phyloP scores from a whole-genome alignment of 805 yeast genomes.

The Nakazawaea molendinolei region DNA sequence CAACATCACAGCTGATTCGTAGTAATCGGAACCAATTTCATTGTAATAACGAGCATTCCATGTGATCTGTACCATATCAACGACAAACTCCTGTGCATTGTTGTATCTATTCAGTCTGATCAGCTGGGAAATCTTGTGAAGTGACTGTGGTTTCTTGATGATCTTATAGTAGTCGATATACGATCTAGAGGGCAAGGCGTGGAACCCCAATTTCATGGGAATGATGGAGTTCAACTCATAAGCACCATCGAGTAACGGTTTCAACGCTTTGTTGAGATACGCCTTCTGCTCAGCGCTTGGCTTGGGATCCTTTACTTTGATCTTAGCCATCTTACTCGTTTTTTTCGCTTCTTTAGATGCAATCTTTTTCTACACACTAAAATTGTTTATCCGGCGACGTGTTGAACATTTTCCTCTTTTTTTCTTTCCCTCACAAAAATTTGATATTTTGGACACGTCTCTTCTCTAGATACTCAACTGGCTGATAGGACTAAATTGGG shows the following conservation, averaged over 20 bases:
- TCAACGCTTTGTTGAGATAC: constrained; percentile 11
- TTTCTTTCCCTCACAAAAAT: no score
- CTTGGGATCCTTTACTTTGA: constrained; percentile 10
- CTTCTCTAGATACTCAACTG: no score
- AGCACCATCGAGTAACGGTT: constrained; percentile 11
- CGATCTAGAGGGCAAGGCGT: constrained; percentile 67
- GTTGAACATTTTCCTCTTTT: no score
- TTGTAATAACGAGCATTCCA: constrained; percentile 90
- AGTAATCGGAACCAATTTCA: constrained; percentile 59
- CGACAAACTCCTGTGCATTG: constrained; percentile 61
- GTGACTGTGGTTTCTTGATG: constrained; percentile 75
- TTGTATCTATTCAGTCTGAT: constrained; percentile 49
- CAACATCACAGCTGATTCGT: constrained; percentile 58
- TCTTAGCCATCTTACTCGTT: no score
- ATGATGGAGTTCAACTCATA: constrained; percentile 21
- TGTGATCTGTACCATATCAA: constrained; percentile 75
- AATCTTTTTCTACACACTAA: neutral
- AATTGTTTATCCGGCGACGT: no score
- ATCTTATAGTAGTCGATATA: constrained; percentile 73
- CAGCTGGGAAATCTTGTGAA: constrained; percentile 60
- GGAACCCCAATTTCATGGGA: constrained; percentile 38
- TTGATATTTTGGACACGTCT: no score
- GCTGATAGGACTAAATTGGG: no score
- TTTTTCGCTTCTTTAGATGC: neutral
- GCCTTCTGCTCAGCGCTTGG: neutral